Conservation (phyloP, 2,329 filamentous ascomycete species). For the Pestalotiopsis sp. region DNA sequence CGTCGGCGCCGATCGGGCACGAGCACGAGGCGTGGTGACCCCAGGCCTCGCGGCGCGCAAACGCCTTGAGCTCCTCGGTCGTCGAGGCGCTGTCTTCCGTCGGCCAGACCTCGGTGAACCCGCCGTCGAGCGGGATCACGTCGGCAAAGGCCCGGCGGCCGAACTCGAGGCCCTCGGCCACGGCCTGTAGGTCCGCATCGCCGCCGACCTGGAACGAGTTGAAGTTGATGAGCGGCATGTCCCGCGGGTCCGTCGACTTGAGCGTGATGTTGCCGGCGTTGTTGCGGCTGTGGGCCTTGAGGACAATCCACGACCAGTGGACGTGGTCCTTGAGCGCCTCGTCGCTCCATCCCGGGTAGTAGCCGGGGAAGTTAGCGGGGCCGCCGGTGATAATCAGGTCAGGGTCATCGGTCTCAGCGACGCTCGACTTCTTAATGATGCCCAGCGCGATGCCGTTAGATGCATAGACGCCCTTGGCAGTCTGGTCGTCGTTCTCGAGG, state of each 20-base stretch:
- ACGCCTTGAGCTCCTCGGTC: slow-evolving; percentile 22
- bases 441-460: slow-evolving; percentile 36
- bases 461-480: slow-evolving; percentile 34
- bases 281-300: slow-evolving; percentile 63
- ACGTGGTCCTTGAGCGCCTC: slow-evolving; percentile 35
- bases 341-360: slow-evolving; percentile 39
- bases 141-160: slow-evolving; percentile 45
- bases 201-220: slow-evolving; percentile 55
- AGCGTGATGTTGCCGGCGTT: slow-evolving; percentile 64
- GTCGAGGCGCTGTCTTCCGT: slow-evolving; percentile 30
- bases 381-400: slow-evolving; percentile 42
- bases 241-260: slow-evolving; percentile 61
- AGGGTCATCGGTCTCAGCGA: slow-evolving; percentile 28
- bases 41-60: slow-evolving; percentile 18
- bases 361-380: slow-evolving; percentile 41
- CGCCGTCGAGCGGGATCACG: slow-evolving; percentile 36
- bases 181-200: slow-evolving; percentile 49
- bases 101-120: slow-evolving; percentile 18
- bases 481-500: slow-evolving; percentile 18
- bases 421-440: slow-evolving; percentile 31
- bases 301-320: slow-evolving; percentile 46
- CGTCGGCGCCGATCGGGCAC: slow-evolving; percentile 35
- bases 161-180: slow-evolving; percentile 56
- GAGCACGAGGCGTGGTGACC: slow-evolving; percentile 28
- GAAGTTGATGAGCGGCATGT: slow-evolving; percentile 65